phyloP scores from a whole-genome alignment of 2,329 filamentous ascomycete species.

The Endoconidiophora polonica region DNA sequence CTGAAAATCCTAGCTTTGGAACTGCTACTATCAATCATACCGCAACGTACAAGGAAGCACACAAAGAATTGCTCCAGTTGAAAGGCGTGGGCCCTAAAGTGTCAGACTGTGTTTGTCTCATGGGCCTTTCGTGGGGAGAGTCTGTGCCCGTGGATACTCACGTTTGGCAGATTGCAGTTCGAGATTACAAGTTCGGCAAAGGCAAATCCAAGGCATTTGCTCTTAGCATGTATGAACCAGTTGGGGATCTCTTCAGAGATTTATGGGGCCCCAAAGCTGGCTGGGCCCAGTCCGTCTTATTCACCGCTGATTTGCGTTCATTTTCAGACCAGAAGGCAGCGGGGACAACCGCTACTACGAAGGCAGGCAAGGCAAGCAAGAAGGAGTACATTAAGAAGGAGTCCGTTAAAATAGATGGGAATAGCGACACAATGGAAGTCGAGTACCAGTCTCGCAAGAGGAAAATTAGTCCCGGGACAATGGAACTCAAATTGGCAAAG shows the following conservation, averaged over 20 bases:
- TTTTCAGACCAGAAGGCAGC: conserved; percentile 48
- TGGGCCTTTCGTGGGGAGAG: conserved; percentile 92
- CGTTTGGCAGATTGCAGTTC: conserved; percentile 94
- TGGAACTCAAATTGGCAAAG: background rate
- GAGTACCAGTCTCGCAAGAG: conserved; percentile 16
- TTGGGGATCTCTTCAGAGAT: conserved; percentile 74
- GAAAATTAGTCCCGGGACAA: conserved; percentile 2
- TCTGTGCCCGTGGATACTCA: conserved; percentile 94
- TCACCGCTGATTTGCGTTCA: conserved; percentile 76
- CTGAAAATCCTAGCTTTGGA: conserved; percentile 46
- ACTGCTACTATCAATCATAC: conserved; percentile 14
- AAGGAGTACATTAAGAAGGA: conserved; percentile 13
- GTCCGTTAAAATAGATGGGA: conserved; percentile 16
- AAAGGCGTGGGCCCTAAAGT: conserved; percentile 93
- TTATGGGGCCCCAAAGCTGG: conserved; percentile 90
- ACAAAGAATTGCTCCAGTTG: conserved; percentile 60
- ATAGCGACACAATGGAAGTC: conserved; percentile 17
- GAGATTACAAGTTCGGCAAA: conserved; percentile 88
- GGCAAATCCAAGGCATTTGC: conserved; percentile 72
- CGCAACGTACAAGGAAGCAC: conserved; percentile 61
- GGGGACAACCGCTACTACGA: background rate
- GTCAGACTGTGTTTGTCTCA: conserved; percentile 87
- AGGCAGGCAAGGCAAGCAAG: conserved; percentile 16
- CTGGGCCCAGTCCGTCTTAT: conserved; percentile 94
- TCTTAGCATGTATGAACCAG: conserved; percentile 73